Evolutionary conservation across 306 rosid species (phyloP), one percentile per base, ranked within the genome.

Genomic region (Astragalus glycyphyllos): DNA sequence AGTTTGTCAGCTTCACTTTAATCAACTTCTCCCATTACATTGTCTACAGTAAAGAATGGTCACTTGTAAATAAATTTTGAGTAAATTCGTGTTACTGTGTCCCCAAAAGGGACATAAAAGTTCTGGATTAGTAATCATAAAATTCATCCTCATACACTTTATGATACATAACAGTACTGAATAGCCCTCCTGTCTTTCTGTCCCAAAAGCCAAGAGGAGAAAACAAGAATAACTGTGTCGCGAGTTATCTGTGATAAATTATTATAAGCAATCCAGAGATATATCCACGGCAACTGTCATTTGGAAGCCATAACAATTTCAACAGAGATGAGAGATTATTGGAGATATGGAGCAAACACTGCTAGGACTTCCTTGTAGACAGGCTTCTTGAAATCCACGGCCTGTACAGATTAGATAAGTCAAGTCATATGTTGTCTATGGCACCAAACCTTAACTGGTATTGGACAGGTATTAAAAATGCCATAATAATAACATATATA

Each of bases 341-440:
- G 84, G 15, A 93, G 76, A 84, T 83, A 45, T 5, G 97, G 90
- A 55, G 83, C 76, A 62, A 93, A 93, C 41, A 44, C 84, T 15
- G 81, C 70, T 6, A 90, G 66, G 68, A 86, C 96, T 75, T 93
- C 86, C 86, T 82, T 83, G 85, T 94, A 94, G 75, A 94, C 88
- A 69, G 97, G 92, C 86, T 90, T 91, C 89, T 89, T 90, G 83
- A 89, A 94, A 77, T 89, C 96, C 79, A 86, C 96, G 7, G 81
- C 87, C 98, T 90, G 89, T 84, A 75, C 17, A 71, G 12, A 63
- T 42, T 15, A 68, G 40, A 77, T 17, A 66, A 56, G 26, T 41
- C 56, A 60, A 75, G 38, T 50, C 65, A 63, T 6, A 16, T 13
- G 8, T 15, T 26, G 65, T 32, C 42, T 20, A 42, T 3, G 8